Base-by-base conservation (phyloP, 176 grass and related monocot species). In the Poa annua region DNA sequence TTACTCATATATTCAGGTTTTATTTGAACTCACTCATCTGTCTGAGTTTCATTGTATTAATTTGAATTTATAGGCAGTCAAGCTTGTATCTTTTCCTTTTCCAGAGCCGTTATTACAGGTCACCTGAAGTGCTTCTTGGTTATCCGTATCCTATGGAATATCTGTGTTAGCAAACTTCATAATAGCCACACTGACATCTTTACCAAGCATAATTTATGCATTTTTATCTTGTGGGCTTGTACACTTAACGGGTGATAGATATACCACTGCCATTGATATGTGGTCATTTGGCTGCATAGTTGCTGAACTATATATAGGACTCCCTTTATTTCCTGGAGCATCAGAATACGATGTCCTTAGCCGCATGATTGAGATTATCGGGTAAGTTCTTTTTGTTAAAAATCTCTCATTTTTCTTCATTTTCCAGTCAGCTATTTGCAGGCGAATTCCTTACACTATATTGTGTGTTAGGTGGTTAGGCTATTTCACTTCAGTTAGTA, bases 91-190 rank as follows among this genome's bases (percentile, higher is more conserved):
- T 74, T 85, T 86, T 86, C 75, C 66, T 73, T 74, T 92, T 89
- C 66, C 93, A 99, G 97, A 99, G 97, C 88, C 97, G 93, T 68
- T 94, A 99, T 90, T 99, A 99, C 85, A 90, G 97, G 81, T 96
- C 97, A 61, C 93, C 93, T 6, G 93, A 99, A 90, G 93, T 99
- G 78, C 93, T 99, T 87, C 93, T 99, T 71, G 97, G 97, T 85
- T 96, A 96, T 76, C 97, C 93, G 93, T 99, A 99, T 98, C 96
- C 93, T 98, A 50, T 82, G 44, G 81, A n/a, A 42, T 70, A 86
- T 81, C 15, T 75, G 14, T 75, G 71, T 52, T 70, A 34, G 71
- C 52, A 85, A 34, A 64, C 7, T 77, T 80, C 60, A 82, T 26
- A 81, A 39, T 73, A 80, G 76, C 48, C 10, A 74, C 32, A 68